Conservation (phyloP, 441 rosid species). For the Francoa sonchifolia region DNA sequence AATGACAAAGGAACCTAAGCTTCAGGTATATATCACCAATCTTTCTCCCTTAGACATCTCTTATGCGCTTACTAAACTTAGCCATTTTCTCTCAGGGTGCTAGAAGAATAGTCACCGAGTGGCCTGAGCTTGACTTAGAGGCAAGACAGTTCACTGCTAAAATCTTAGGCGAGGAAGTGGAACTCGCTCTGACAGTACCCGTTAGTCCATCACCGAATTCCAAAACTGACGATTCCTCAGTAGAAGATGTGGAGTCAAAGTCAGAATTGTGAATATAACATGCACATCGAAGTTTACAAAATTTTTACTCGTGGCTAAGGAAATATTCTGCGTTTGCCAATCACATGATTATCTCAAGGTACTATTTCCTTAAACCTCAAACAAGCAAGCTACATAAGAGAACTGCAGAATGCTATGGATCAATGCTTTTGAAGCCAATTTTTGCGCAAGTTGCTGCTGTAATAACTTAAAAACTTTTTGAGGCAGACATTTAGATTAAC, state of each 20-base stretch:
- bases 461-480: no score
- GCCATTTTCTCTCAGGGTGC: slow-evolving; percentile 61
- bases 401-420: no score
- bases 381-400: no score
- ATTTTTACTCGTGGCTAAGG: no score
- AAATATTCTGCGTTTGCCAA: no score
- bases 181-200: slow-evolving; percentile 27
- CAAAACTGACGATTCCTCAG: slow-evolving; percentile 12
- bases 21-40: slow-evolving; percentile 45
- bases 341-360: no score
- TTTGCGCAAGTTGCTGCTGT: no score
- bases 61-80: neutral
- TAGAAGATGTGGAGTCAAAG: slow-evolving; percentile 50
- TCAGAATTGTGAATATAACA: slow-evolving; percentile 43
- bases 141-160: slow-evolving; percentile 66
- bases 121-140: slow-evolving; percentile 71
- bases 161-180: slow-evolving; percentile 64
- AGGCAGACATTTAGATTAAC: no score
- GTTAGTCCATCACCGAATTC: slow-evolving; percentile 16
- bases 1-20: slow-evolving; percentile 98
- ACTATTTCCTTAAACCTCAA: no score
- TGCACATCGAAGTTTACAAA: no score
- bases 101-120: slow-evolving; percentile 75
- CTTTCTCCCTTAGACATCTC: neutral
- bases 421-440: no score